Evolutionary conservation across 2,329 filamentous ascomycete genomes (phyloP).

Genomic region (Davidsoniella neocaledoniae): DNA sequence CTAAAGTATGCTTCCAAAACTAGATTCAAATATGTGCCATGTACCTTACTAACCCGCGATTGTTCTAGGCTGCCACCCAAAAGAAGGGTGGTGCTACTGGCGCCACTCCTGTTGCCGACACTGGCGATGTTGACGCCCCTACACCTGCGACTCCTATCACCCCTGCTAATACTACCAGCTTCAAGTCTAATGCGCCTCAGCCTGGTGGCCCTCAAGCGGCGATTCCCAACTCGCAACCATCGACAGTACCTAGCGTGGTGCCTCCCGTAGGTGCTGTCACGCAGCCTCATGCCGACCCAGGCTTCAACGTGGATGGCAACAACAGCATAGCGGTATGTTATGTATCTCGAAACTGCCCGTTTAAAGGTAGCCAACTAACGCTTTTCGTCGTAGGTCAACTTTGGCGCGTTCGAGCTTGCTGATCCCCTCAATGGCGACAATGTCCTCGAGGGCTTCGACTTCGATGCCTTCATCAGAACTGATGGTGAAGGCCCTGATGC

Average conservation of each 20-base stretch:
- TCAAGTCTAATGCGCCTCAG: slow-evolving; percentile 27
- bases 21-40: neutral
- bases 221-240: slow-evolving; percentile 17
- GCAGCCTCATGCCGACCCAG: slow-evolving; percentile 30
- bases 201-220: slow-evolving; percentile 3
- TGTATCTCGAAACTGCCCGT: slow-evolving; percentile 24
- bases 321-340: slow-evolving; percentile 1
- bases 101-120: slow-evolving; percentile 41
- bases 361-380: neutral
- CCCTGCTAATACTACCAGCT: slow-evolving; percentile 34
- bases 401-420: slow-evolving; percentile 34
- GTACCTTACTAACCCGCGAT: slow-evolving; percentile 8
- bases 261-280: slow-evolving; percentile 27
- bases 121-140: slow-evolving; percentile 39
- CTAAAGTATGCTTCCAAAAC: slow-evolving; percentile 38
- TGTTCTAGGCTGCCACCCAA: slow-evolving; percentile 32
- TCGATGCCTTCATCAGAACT: slow-evolving; percentile 50
- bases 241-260: slow-evolving; percentile 20
- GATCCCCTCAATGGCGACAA: slow-evolving; percentile 36
- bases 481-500: slow-evolving; percentile 28
- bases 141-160: slow-evolving; percentile 49
- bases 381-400: slow-evolving; percentile 23
- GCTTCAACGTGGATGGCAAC: slow-evolving; percentile 3
- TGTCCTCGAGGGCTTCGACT: slow-evolving; percentile 49
- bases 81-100: slow-evolving; percentile 43